phyloP scores from a whole-genome alignment of 495 filamentous ascomycete genomes.

The Mytilinidion resinicola region DNA sequence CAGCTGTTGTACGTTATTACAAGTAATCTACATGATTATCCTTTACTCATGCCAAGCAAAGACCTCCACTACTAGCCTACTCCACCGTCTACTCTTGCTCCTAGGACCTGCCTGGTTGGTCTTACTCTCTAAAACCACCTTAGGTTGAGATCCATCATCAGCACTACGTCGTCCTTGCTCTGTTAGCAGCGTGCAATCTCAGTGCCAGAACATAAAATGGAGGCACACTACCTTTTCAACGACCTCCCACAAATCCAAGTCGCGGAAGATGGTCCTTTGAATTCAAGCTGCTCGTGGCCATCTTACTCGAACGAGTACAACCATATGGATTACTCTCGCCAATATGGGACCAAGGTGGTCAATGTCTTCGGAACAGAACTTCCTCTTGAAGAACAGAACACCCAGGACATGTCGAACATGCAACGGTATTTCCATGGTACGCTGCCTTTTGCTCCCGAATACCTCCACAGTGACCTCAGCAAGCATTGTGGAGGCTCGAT shows the following conservation, averaged over 20 bases:
- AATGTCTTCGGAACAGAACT: constrained; percentile 2
- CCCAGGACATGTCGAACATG: constrained; percentile 16
- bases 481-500: background rate
- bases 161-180: background rate
- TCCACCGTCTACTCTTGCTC: background rate
- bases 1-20: background rate
- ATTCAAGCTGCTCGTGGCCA: background rate
- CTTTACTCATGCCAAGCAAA: constrained; percentile 6
- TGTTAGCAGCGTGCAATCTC: background rate
- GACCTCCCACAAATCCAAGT: constrained; percentile 23
- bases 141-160: background rate
- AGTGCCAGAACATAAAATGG: constrained; percentile 7
- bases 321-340: constrained; percentile 2
- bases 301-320: background rate
- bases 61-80: background rate
- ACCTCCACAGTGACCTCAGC: constrained; percentile 7
- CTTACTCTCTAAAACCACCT: background rate
- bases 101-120: background rate
- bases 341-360: background rate
- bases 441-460: constrained; percentile 7
- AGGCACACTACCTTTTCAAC: constrained; percentile 9
- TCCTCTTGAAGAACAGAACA: background rate
- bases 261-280: constrained; percentile 4
- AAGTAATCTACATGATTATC: background rate
- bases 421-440: constrained; percentile 16